Base-by-base conservation (phyloP, 768 basidiomycete species). In the Pulveroboletus ravenelii region DNA sequence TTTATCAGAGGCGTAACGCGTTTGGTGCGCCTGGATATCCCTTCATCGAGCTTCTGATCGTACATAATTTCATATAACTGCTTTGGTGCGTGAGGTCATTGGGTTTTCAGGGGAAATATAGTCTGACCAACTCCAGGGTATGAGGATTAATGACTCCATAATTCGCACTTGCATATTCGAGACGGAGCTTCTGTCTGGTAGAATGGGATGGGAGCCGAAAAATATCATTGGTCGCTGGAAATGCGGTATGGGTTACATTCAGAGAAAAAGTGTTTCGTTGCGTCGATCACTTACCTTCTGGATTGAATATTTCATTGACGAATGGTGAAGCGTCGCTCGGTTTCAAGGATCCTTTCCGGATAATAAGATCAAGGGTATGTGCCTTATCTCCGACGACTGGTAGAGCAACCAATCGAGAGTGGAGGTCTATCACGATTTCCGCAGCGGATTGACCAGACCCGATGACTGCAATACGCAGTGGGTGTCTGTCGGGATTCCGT, bases 291-390 rank as follows among this genome's bases (percentile, higher is more conserved):
- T 51, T 55, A 75, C 75, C 58, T 14, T 63, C 70, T 23, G 79
- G 78, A 56, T 79, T 76, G 53, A 80, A 81, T 6, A 79, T 74
- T 54, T 78, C 77, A 61, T 81, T 80, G 38, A 74, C 70, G 54
- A 79, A 81, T 1, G 75, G 75, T 1, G 75, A 73, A 50, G 78
- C 77, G 50, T 81, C 79, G 41, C 76, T 77, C 8, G 76, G 77
- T 48, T 74, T 78, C 40, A 80, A 58, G 0, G 74, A 72, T 13
- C 77, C 77, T 56, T 74, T 73, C 14, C 77, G 75, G 53, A 81
- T 72, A 49, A 81, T 71, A 61, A 80, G 72, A 45, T 80, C 74
- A 40, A 80, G 56, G 41, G 68, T 63, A 51, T 79, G 78, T n/a
- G 55, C 54, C 2, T 53, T 42, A 7, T 52, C 49, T 18, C 57